A percentile compares a stretch with the other conserved stretches of the same genome.
phyloP scores from a whole-genome alignment of 176 grass and related monocot genomes.

The Musa schizocarpa region DNA sequence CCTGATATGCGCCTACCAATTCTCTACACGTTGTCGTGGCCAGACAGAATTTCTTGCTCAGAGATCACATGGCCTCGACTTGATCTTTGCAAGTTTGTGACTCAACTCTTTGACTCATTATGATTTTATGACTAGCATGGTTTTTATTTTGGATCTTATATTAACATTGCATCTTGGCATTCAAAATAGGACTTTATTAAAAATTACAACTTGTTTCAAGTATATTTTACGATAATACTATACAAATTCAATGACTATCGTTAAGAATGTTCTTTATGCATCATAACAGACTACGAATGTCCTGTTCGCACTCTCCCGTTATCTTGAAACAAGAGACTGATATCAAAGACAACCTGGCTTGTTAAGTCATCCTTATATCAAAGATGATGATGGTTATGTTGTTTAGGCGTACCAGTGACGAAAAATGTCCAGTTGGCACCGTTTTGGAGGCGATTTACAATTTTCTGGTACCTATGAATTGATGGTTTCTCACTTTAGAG shows the following conservation, averaged over 20 bases:
- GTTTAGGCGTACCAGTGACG: too few species aligned
- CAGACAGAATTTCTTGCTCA: conserved; percentile 88
- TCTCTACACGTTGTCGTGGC: conserved; percentile 95
- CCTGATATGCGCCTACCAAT: conserved; percentile 95
- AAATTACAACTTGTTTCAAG: background rate
- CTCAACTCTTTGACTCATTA: conserved; percentile 9
- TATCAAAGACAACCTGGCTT: too few species aligned
- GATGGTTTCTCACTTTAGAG: too few species aligned
- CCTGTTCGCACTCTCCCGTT: background rate
- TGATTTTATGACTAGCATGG: background rate
- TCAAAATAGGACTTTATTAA: background rate
- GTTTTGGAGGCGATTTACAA: too few species aligned
- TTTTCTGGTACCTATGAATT: too few species aligned
- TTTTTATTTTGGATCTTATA: background rate
- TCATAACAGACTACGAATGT: background rate
- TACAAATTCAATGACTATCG: background rate
- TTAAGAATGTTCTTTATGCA: background rate
- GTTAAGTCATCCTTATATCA: too few species aligned
- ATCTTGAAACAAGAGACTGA: background rate
- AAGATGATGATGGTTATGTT: too few species aligned
- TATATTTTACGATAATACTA: background rate
- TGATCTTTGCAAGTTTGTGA: conserved; percentile 83
- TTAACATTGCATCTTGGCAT: background rate
- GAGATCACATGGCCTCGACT: conserved; percentile 86
- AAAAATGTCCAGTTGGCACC: too few species aligned